Evolutionary conservation across 2,329 filamentous ascomycete genomes (phyloP), one percentile per base, ranked within the genome.

Genomic region (Celoporthe dispersa): DNA sequence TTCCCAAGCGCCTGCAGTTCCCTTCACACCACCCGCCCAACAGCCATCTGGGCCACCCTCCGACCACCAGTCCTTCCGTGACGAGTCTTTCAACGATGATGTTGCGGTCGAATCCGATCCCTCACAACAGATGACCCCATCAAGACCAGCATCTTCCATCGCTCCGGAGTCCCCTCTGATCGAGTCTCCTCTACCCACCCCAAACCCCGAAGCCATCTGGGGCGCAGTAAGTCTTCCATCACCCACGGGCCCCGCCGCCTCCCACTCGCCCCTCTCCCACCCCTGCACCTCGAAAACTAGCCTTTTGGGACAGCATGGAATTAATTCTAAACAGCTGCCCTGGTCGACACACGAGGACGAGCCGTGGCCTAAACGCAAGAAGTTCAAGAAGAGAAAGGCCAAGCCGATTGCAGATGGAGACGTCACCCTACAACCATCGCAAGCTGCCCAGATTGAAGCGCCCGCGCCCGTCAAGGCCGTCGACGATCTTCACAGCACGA

Each of bases 11-110:
- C 74, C 72, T 61, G 71, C 22, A 64, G 61, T 80, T 71, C 80
- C 85, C 12, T 80, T 82, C 73, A 87, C 85, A 22, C 59, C 60
- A 11, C 57, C 57, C 8, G n/a, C 66, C 48, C 66, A 63, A 35
- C 64, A 59, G 25, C 39, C 39, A 12, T 16, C 41, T 31, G 66
- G 41, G 8, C 44, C 57, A 19, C 28, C 39, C 12, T 35, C 22
- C 8, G 51, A 62, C 14, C 14, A 37, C 31, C 66, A 51, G 48
- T 48, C 60, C 19, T 53, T 35, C 31, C 8, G 22, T 11, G 59
- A 68, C 25, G 57, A 62, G 25, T 48, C 57, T 19, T 33, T 55
- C 16, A 62, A 63, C 22, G 66, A 25, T 19, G 60, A 62, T 28
- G 33, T 28, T 51, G 33, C 28, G 3, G 59, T 55, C n/a, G 66